A percentile compares a stretch with the other conserved stretches of the same genome.
Conservation (phyloP, 768 basidiomycete species). For the Termitomyces sp. region DNA sequence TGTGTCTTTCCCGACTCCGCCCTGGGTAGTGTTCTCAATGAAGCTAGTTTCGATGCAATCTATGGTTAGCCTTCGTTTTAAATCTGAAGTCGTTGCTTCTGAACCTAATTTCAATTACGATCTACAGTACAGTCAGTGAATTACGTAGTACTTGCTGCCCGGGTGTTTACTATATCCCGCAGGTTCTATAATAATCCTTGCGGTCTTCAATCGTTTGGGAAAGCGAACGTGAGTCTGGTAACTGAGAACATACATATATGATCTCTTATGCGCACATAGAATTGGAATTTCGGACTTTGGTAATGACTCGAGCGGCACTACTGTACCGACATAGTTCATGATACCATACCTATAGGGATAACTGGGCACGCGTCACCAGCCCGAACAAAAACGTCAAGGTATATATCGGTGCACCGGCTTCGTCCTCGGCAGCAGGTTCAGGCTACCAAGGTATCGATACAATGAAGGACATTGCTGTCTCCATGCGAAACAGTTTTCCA, state of each 20-base stretch:
- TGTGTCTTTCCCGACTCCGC: slow-evolving; percentile 69
- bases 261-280: slow-evolving; percentile 28
- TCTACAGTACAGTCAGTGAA: slow-evolving; percentile 29
- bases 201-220: slow-evolving; percentile 41
- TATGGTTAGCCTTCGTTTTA: slow-evolving; percentile 36
- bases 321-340: background rate
- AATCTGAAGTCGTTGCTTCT: background rate
- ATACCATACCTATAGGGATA: slow-evolving; percentile 39
- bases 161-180: background rate
- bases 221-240: slow-evolving; percentile 40
- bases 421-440: slow-evolving; percentile 48
- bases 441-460: slow-evolving; percentile 52
- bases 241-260: background rate
- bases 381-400: slow-evolving; percentile 59
- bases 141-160: background rate
- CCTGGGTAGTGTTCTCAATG: slow-evolving; percentile 53
- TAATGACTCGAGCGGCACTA: slow-evolving; percentile 13
- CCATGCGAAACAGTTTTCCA: slow-evolving; percentile 53
- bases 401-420: slow-evolving; percentile 62
- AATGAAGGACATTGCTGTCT: slow-evolving; percentile 39
- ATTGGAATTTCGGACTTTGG: slow-evolving; percentile 63
- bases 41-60: slow-evolving; percentile 63
- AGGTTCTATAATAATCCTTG: slow-evolving; percentile 59
- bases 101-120: background rate
- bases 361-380: slow-evolving; percentile 56